These are phyloP conservation scores for Penicillium brasilianum DNA, from an alignment of 2,329 filamentous ascomycete species.

Conservation along the genomic window DNA sequence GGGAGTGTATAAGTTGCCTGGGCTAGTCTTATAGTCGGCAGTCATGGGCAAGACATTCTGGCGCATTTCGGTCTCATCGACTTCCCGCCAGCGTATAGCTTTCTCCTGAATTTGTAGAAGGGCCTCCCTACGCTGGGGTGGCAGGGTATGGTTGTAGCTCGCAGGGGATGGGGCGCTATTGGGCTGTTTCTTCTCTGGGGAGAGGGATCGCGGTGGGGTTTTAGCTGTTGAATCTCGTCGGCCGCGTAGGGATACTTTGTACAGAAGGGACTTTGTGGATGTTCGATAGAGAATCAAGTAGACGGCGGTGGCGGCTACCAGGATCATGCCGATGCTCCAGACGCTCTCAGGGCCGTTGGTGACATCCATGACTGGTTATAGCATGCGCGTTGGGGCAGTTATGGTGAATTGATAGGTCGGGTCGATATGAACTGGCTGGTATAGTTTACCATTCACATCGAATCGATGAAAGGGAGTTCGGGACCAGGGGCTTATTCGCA, in stretches of 20 bases:
- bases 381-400: constrained; percentile 16
- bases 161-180: constrained; percentile 34
- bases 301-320: constrained; percentile 30
- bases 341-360: constrained; percentile 22
- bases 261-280: constrained; percentile 48
- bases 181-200: constrained; percentile 53
- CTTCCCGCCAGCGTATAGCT: constrained; percentile 28
- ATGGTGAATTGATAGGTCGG: neutral
- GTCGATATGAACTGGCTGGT: neutral
- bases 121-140: constrained; percentile 57
- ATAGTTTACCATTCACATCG: too few species aligned
- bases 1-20: constrained; percentile 58
- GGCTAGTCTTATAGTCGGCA: constrained; percentile 45
- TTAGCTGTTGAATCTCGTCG: constrained; percentile 53
- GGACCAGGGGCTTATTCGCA: neutral
- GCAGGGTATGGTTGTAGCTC: constrained; percentile 56
- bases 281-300: constrained; percentile 36
- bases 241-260: constrained; percentile 45
- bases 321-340: constrained; percentile 32
- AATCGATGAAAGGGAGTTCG: neutral
- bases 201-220: constrained; percentile 60
- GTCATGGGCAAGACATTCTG: constrained; percentile 49
- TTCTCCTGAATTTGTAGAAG: constrained; percentile 42
- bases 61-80: constrained; percentile 41
- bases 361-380: constrained; percentile 26